Evolutionary conservation across 2,329 filamentous ascomycete genomes (phyloP).

Genomic region (Pyricularia grisea): DNA sequence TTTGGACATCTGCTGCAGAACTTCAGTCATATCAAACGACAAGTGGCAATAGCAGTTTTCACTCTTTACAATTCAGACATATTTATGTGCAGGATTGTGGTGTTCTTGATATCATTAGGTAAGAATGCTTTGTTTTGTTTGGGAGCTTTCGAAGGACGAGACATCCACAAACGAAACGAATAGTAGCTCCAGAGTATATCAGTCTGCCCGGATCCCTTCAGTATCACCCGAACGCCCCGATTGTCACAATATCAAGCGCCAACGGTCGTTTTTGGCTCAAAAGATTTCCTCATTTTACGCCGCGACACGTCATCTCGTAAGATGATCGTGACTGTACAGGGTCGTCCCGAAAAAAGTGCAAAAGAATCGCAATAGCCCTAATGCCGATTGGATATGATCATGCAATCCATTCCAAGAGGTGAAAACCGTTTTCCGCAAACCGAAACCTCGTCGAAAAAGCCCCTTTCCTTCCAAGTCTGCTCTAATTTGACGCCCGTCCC

Average conservation of each 20-base stretch:
- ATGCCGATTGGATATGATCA: slow-evolving; percentile 4
- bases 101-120: not conserved
- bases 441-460: slow-evolving; percentile 1
- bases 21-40: not conserved
- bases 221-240: not conserved
- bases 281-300: slow-evolving; percentile 7
- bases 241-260: not conserved
- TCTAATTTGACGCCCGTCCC: not conserved
- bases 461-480: not conserved
- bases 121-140: not conserved
- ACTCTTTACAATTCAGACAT: not conserved
- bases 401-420: slow-evolving; percentile 5
- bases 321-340: slow-evolving; percentile 3
- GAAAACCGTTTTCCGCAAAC: slow-evolving; percentile 5
- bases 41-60: not conserved
- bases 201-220: not conserved
- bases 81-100: not conserved
- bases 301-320: slow-evolving; percentile 1
- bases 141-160: not conserved
- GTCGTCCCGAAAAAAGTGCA: slow-evolving; percentile 4
- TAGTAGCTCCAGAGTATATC: not conserved
- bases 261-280: not conserved
- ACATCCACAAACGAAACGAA: not conserved
- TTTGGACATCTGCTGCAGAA: not conserved
- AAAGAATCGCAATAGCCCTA: slow-evolving; percentile 6